Conservation (phyloP, 208 protist species). For the Crithidia thermophila region DNA sequence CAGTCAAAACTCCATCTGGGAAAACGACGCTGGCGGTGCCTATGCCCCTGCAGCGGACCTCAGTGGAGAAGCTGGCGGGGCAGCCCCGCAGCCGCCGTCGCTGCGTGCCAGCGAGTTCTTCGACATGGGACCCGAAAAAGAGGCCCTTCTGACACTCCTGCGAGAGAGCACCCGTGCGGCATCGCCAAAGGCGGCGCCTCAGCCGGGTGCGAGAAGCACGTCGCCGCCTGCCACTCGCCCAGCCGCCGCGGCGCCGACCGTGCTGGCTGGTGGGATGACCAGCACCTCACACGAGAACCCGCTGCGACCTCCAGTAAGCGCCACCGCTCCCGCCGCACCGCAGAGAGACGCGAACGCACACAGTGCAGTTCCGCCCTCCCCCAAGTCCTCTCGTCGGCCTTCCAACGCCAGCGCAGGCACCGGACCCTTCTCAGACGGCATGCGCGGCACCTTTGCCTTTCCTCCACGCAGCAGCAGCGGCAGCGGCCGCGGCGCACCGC, state of each 20-base stretch:
- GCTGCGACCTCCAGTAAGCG: too few species aligned
- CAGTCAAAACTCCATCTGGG: slow-evolving; percentile 24
- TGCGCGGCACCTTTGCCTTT: not conserved
- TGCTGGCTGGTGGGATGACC: too few species aligned
- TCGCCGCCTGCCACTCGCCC: too few species aligned
- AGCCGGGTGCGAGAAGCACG: too few species aligned
- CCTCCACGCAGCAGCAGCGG: not conserved
- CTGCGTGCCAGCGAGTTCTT: slow-evolving; percentile 30
- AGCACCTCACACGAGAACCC: too few species aligned
- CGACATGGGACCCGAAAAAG: slow-evolving; percentile 51
- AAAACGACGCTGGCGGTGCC: not conserved
- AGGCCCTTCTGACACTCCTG: slow-evolving; percentile 36
- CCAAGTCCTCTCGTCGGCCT: not conserved
- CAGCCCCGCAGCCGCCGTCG: not conserved
- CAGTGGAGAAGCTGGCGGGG: not conserved
- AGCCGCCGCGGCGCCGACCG: too few species aligned
- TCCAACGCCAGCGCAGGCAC: not conserved
- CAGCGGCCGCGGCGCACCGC: not conserved
- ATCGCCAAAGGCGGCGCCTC: too few species aligned
- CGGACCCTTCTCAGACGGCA: not conserved
- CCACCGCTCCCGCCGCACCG: not conserved
- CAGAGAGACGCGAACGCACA: not conserved
- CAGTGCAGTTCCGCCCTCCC: not conserved
- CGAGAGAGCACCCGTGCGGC: slow-evolving; percentile 11
- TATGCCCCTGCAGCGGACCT: not conserved